Evolutionary conservation across 345 rosid genomes (phyloP).

Genomic region (Cochlearia excelsa): DNA sequence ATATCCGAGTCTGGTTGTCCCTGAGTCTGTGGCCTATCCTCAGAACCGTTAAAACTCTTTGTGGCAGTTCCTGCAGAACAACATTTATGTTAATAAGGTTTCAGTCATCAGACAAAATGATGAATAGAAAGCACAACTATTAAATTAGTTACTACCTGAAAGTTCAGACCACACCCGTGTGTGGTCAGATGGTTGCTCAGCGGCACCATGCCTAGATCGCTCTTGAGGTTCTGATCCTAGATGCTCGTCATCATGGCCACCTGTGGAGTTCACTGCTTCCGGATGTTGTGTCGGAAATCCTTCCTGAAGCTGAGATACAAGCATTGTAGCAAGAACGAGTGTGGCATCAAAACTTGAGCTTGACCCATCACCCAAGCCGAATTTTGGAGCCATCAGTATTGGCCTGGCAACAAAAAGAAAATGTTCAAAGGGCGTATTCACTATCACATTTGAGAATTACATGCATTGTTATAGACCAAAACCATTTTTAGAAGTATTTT

Average conservation of each 20-base stretch:
- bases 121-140: constrained; percentile 8
- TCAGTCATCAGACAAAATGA: constrained; percentile 10
- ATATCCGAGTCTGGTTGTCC: constrained; percentile 49
- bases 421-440: background rate
- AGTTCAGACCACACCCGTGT: constrained; percentile 95
- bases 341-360: constrained; percentile 75
- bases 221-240: constrained; percentile 50
- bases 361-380: constrained; percentile 70
- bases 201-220: constrained; percentile 44
- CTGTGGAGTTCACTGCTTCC: constrained; percentile 39
- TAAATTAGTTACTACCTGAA: constrained; percentile 50
- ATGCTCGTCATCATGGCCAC: constrained; percentile 39
- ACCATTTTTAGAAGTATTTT: constrained; percentile 3
- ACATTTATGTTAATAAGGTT: constrained; percentile 22
- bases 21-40: constrained; percentile 51
- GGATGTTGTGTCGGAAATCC: constrained; percentile 52
- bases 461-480: constrained; percentile 12
- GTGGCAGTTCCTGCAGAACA: constrained; percentile 61
- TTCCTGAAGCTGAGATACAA: constrained; percentile 72
- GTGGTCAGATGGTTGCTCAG: constrained; percentile 73
- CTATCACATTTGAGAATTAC: constrained; percentile 3
- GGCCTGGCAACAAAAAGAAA: constrained; percentile 52
- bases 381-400: constrained; percentile 82
- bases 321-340: constrained; percentile 90
- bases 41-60: constrained; percentile 58